These are phyloP conservation scores for Botrytis fragariae DNA, from an alignment of 2,329 filamentous ascomycete species.

Conservation along the genomic window DNA sequence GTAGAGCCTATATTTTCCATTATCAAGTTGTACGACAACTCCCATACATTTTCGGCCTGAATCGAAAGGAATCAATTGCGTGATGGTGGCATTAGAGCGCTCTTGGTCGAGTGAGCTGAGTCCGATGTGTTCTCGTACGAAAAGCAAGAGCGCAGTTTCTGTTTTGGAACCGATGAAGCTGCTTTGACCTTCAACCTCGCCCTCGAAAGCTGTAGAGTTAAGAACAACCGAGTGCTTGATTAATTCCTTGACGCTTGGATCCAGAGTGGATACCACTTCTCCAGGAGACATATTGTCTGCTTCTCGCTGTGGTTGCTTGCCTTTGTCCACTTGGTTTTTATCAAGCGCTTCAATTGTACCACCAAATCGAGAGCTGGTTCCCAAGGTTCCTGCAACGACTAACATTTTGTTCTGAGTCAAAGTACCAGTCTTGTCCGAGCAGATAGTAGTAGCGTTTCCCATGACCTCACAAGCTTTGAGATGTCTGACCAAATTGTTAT, in stretches of 20 bases:
- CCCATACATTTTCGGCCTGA: constrained; percentile 64
- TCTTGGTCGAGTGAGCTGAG: constrained; percentile 61
- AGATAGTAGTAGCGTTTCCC: constrained; percentile 72
- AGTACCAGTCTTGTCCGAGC: constrained; percentile 77
- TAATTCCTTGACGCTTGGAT: constrained; percentile 39
- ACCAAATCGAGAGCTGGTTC: constrained; percentile 55
- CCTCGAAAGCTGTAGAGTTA: constrained; percentile 69
- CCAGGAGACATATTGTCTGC: constrained; percentile 33
- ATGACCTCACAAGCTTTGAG: constrained; percentile 68
- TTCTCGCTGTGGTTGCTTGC: constrained; percentile 30
- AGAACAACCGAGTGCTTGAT: constrained; percentile 63
- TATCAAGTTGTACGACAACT: constrained; percentile 54
- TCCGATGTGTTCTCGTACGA: constrained; percentile 63
- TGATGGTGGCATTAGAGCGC: constrained; percentile 58
- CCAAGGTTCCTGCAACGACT: constrained; percentile 69
- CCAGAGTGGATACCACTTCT: constrained; percentile 36
- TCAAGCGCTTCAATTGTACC: constrained; percentile 36
- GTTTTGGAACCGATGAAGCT: constrained; percentile 75
- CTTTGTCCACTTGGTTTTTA: constrained; percentile 26
- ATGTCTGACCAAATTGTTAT: constrained; percentile 68
- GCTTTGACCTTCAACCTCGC: constrained; percentile 56
- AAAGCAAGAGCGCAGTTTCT: constrained; percentile 70
- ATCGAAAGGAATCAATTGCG: constrained; percentile 47
- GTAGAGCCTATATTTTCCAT: constrained; percentile 45
- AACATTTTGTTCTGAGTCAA: constrained; percentile 75